These are phyloP conservation scores for Pycnococcus provasolii DNA, from an alignment of 139 green algal genomes.

Conservation along the genomic window DNA sequence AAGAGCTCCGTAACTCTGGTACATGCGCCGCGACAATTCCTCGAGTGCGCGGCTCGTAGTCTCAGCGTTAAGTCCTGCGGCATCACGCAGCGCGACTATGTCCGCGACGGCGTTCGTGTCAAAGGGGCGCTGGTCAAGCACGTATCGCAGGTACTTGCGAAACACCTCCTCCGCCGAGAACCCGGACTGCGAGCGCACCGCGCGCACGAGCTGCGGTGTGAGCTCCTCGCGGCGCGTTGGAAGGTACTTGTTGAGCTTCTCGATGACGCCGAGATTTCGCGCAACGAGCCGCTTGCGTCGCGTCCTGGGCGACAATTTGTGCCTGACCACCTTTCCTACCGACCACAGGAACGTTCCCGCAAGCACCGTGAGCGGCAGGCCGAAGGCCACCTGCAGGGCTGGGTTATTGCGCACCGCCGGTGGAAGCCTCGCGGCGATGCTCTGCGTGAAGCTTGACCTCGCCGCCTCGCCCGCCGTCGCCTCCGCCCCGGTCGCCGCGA, in stretches of 20 bases:
- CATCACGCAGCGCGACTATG: slow-evolving; percentile 68
- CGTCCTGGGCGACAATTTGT: slow-evolving; percentile 34
- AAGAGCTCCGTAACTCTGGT: slow-evolving; percentile 57
- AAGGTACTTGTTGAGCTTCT: slow-evolving; percentile 60
- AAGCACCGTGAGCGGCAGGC: neutral
- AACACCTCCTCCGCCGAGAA: slow-evolving; percentile 83
- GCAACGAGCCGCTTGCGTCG: slow-evolving; percentile 53
- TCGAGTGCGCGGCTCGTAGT: slow-evolving; percentile 66
- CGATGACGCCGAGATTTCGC: slow-evolving; percentile 60
- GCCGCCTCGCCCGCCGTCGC: neutral
- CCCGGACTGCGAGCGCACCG: slow-evolving; percentile 37
- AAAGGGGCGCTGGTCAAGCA: slow-evolving; percentile 84
- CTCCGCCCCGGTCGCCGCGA: neutral
- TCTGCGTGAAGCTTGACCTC: neutral
- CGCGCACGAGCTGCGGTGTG: slow-evolving; percentile 24
- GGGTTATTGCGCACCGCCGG: slow-evolving; percentile 1
- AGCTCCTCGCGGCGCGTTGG: slow-evolving; percentile 49
- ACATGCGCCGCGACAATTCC: slow-evolving; percentile 69
- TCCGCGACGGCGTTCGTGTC: slow-evolving; percentile 75
- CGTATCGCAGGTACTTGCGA: slow-evolving; percentile 94
- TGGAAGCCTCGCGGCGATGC: neutral
- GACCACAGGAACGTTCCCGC: slow-evolving; percentile 16
- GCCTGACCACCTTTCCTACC: slow-evolving; percentile 22
- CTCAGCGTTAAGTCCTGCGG: slow-evolving; percentile 48
- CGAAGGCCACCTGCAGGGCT: neutral